Percentiles rank a stretch among this genome's conserved stretches.
These are phyloP conservation scores for Leccinum insolens DNA, from an alignment of 1,284 basidiomycete genomes.

Conservation along the genomic window DNA sequence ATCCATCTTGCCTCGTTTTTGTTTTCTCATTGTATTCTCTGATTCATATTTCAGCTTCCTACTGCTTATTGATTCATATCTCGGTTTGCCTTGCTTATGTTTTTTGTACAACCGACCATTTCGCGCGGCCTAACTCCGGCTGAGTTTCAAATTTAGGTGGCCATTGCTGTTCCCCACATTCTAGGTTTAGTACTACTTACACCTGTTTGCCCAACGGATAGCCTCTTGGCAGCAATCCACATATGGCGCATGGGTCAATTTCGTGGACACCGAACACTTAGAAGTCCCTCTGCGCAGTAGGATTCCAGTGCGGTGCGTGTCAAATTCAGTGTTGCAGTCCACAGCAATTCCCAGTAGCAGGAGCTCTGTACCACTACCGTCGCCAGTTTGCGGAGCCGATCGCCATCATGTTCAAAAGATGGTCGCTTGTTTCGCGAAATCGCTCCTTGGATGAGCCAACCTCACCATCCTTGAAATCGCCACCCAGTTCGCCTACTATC, in stretches of 20 bases:
- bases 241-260: background rate
- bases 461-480: constrained; percentile 16
- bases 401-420: constrained; percentile 26
- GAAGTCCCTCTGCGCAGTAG: background rate
- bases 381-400: background rate
- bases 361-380: background rate
- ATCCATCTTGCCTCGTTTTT: too few relatives aligned
- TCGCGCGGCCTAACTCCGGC: too few relatives aligned
- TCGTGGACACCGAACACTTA: background rate
- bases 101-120: too few relatives aligned
- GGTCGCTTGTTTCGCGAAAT: constrained; percentile 14
- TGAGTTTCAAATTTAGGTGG: too few relatives aligned
- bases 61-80: too few relatives aligned
- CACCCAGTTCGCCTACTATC: constrained; percentile 20
- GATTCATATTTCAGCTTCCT: too few relatives aligned
- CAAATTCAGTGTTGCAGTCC: background rate
- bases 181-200: background rate
- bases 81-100: too few relatives aligned
- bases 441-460: constrained; percentile 8
- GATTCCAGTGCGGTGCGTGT: background rate
- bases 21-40: too few relatives aligned
- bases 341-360: constrained; percentile 6
- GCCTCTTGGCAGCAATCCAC: background rate
- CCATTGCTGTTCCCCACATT: too few relatives aligned
- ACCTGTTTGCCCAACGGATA: background rate